Base-by-base conservation (phyloP, 2,329 filamentous ascomycete species). In the Aspergillus fijiensis region DNA sequence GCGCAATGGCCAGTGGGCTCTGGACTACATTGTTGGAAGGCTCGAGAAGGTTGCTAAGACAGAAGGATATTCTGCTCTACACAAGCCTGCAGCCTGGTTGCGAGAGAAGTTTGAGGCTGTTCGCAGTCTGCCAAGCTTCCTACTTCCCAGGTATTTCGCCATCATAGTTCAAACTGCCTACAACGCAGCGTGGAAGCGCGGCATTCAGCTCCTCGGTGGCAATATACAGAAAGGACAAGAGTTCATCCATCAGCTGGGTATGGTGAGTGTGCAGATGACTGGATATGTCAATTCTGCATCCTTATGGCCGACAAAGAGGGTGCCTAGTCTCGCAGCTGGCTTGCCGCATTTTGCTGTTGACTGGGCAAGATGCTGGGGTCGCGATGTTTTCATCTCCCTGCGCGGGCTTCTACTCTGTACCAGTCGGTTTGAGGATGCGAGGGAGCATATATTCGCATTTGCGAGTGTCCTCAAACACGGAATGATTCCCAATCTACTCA, bases 351-450 rank as follows among this genome's bases (percentile, higher is more conserved):
- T 99, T 72, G 86, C 95, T 0, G 89, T 91, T 9, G 89, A 92
- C 69, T 99, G 95, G 93, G 93, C 94, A 53, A 86, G 95, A 69
- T 97, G 94, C 76, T 99, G 95, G 95, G 95, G 96, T 7, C 89
- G 95, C 58, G 95, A 99, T 74, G 92, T 97, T 12, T 98, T 97
- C 75, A 99, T 99, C 64, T 95, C 95, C 14, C 85, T 96, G 47
- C 89, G 95, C 54, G 95, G 95, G 49, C 82, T 99, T n/a, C 91
- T 91, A 67, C 85, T 99, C 39, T 92, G 91, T 47, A 98, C 94
- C 11, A 92, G 92, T 2, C 88, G 95, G 9, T 96, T 90, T 69
- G 86, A 84, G 2, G 93, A 97, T 73, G 95, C 95, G 7, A 93
- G 87, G 71, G 92, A 98, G 74, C 96, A 99, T 71, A 96, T 99